Percentiles rank a stretch among this genome's conserved stretches.
Conservation (phyloP, 331 rosid species). For the Pyracantha coccinea region DNA sequence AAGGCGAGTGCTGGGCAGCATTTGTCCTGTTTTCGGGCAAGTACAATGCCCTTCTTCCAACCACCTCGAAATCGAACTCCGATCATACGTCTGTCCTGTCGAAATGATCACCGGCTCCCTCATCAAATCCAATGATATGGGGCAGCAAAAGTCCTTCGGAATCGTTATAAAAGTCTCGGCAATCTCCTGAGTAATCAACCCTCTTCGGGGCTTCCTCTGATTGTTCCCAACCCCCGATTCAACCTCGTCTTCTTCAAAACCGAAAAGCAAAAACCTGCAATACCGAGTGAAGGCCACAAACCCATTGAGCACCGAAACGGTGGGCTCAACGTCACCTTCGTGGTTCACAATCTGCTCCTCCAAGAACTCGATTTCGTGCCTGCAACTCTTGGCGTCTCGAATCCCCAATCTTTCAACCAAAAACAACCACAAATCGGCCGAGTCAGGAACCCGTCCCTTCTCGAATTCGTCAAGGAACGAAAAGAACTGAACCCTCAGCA, state of each 20-base stretch:
- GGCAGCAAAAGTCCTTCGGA: slow-evolving; percentile 82
- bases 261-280: slow-evolving; percentile 76
- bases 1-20: slow-evolving; percentile 55
- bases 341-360: slow-evolving; percentile 94
- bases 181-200: slow-evolving; percentile 62
- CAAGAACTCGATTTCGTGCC: slow-evolving; percentile 68
- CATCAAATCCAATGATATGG: slow-evolving; percentile 85
- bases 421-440: slow-evolving; percentile 38
- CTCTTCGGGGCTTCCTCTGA: slow-evolving; percentile 42
- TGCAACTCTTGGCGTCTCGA: slow-evolving; percentile 54
- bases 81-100: slow-evolving; percentile 89
- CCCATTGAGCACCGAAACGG: slow-evolving; percentile 67
- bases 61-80: slow-evolving; percentile 83
- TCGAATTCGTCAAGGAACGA: slow-evolving; percentile 55
- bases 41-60: slow-evolving; percentile 87
- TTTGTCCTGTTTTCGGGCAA: slow-evolving; percentile 90
- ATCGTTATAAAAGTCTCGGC: slow-evolving; percentile 70
- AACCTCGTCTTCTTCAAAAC: slow-evolving; percentile 79
- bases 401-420: slow-evolving; percentile 48
- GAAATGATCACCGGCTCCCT: slow-evolving; percentile 80
- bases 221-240: slow-evolving; percentile 23
- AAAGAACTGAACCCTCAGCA: slow-evolving; percentile 37
- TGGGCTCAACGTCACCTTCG: slow-evolving; percentile 83
- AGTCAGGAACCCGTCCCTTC: slow-evolving; percentile 46
- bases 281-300: slow-evolving; percentile 79